Evolutionary conservation across 805 yeast species (phyloP).

Genomic region (Tanozyma kutaoensis): DNA sequence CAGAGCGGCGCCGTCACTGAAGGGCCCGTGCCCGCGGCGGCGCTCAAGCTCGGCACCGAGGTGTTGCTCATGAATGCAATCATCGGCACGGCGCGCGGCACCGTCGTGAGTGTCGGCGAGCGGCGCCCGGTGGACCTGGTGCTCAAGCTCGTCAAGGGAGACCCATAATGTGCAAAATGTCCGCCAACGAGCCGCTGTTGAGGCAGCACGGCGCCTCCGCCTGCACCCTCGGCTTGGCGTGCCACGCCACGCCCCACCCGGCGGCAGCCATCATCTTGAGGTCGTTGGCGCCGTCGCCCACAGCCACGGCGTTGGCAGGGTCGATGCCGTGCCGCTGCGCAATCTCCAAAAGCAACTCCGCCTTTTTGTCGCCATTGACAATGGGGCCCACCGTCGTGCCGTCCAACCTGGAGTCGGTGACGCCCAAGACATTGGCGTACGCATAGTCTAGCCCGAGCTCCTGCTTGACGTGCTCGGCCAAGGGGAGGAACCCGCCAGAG

Average conservation of each 20-base stretch:
- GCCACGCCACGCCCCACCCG: slow-evolving; percentile 94
- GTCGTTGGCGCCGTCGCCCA: slow-evolving; percentile 98
- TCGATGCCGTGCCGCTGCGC: slow-evolving; percentile 43
- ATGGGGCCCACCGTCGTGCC: slow-evolving; percentile 73
- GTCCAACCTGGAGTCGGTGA: slow-evolving; percentile 36
- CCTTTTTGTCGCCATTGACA: slow-evolving; percentile 81
- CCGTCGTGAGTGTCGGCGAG: slow-evolving; percentile 13
- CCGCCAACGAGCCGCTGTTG: slow-evolving; percentile 61
- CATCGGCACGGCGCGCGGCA: slow-evolving; percentile 63
- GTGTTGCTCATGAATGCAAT: slow-evolving; percentile 72
- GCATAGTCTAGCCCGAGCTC: slow-evolving; percentile 73
- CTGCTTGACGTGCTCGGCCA: slow-evolving; percentile 64
- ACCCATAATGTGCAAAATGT: slow-evolving; percentile 74
- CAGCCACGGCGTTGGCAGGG: slow-evolving; percentile 51
- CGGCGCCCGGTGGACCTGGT: slow-evolving; percentile 1
- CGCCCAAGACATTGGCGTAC: slow-evolving; percentile 59
- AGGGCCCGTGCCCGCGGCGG: slow-evolving; percentile 29
- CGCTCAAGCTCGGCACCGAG: slow-evolving; percentile 52
- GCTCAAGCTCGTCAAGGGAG: slow-evolving; percentile 37
- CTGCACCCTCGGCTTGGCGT: slow-evolving; percentile 92
- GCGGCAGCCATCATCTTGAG: slow-evolving; percentile 83
- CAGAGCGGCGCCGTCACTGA: slow-evolving; percentile 18
- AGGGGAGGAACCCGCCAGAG: slow-evolving; percentile 89
- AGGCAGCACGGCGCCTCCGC: slow-evolving; percentile 67
- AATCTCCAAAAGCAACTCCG: slow-evolving; percentile 50